Base-by-base conservation (phyloP, 2,329 filamentous ascomycete genomes). In the Colletotrichum cereale region DNA sequence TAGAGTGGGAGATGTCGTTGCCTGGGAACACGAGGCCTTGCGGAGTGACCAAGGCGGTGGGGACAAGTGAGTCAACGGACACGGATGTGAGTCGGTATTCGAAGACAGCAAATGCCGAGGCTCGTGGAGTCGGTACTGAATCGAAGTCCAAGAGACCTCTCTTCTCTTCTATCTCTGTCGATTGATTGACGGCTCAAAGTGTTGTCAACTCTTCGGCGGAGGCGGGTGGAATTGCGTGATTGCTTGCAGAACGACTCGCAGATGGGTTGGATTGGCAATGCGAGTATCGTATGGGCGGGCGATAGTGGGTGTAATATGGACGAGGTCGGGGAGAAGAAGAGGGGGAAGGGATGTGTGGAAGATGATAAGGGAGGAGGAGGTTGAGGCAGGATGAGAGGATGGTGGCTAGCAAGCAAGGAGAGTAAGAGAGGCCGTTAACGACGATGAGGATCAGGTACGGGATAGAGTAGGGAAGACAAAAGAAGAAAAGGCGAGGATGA, bases 401-500 rank as follows among this genome's bases (percentile, higher is more conserved):
- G 74, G 74, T 52, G 69, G 53, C 18, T 58, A 50, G 53, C 62
- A 72, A 73, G 69, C 72, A 73, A 73, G 56, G 64, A 68, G 68
- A 72, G 63, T 42, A 73, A 62, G 71, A 70, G 73, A 73, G 71
- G 62, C 62, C 71, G 65, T 66, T 62, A 62, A 66, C 61, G 57
- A 72, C 48, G 55, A 72, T 58, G 62, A 61, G 44, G 63, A 56
- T 53, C 31, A 53, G 66, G 72, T 53, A 44, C 26, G 48, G 60
- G n/a, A n/a, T 68, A 58, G 62, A 53, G 40, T 44, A 67, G 65
- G 58, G 58, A 36, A 50, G 18, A 36, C 40, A 12, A 62, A 38
- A 24, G 55, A 66, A 50, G 53, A 44, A 52, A 61, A 40, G 62
- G 31, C 48, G 71, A 61, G 47, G 68, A 62, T 60, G 63, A 38